Conservation (phyloP, 2,329 filamentous ascomycete species). For the Clarireedia homoeocarpa region DNA sequence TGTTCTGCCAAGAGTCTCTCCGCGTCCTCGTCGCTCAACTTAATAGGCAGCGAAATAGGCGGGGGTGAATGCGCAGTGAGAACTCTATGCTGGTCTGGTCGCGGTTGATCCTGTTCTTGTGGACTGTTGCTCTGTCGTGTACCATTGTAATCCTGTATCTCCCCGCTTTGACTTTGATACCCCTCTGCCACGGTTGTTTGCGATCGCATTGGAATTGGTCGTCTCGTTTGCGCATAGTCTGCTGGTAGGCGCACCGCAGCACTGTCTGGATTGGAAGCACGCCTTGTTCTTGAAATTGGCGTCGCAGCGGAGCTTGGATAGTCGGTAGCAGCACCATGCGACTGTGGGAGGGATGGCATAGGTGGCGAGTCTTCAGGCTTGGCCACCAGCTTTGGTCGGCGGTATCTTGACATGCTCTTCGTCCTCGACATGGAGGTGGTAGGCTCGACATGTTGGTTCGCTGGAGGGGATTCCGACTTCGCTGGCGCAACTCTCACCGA, state of each 20-base stretch:
- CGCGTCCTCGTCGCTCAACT: slow-evolving; percentile 19
- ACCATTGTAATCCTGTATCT: slow-evolving; percentile 15
- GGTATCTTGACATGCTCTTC: slow-evolving; percentile 34
- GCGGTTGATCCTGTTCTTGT: slow-evolving; percentile 13
- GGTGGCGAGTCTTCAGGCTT: slow-evolving; percentile 6
- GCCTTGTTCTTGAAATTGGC: not conserved
- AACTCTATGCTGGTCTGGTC: slow-evolving; percentile 5
- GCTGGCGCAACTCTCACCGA: slow-evolving; percentile 41
- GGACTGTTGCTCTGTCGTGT: slow-evolving; percentile 6
- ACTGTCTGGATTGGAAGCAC: slow-evolving; percentile 1
- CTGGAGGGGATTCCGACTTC: slow-evolving; percentile 9
- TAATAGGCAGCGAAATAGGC: slow-evolving; percentile 2
- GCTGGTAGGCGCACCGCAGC: not conserved
- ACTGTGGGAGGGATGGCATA: slow-evolving; percentile 12
- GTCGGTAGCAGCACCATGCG: not conserved
- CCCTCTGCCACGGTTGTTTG: not conserved
- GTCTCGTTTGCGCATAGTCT: slow-evolving; percentile 8
- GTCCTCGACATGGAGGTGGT: slow-evolving; percentile 14
- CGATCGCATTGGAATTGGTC: slow-evolving; percentile 6
- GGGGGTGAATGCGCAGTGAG: not conserved
- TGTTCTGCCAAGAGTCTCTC: slow-evolving; percentile 24
- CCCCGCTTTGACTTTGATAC: slow-evolving; percentile 8
- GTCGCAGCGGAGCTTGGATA: not conserved
- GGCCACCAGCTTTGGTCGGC: slow-evolving; percentile 19
- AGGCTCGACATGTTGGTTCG: slow-evolving; percentile 13